A percentile compares a stretch with the other conserved stretches of the same genome.
These are phyloP conservation scores for Beauveria pseudobassiana DNA, from an alignment of 2,329 filamentous ascomycete genomes.

Conservation along the genomic window DNA sequence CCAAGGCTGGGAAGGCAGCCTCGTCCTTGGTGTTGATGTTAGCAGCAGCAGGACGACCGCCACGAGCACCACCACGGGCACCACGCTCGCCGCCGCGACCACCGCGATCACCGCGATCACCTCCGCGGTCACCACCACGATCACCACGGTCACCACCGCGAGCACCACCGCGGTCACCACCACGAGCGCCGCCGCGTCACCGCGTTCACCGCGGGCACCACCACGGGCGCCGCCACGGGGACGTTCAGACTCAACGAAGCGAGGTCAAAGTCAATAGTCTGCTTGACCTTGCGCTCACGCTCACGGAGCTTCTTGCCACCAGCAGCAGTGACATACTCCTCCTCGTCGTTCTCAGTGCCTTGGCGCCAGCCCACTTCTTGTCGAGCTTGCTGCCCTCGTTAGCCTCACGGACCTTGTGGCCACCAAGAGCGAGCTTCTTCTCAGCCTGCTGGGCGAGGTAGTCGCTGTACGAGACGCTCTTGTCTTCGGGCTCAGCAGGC, in stretches of 20 bases:
- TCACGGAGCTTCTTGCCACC: conserved; percentile 75
- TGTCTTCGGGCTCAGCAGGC: conserved; percentile 66
- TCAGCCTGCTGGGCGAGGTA: conserved; percentile 68
- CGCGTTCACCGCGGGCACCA: conserved; percentile 45
- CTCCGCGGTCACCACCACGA: conserved; percentile 31
- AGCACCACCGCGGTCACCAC: conserved; percentile 35
- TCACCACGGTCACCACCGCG: conserved; percentile 30
- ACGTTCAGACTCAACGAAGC: conserved; percentile 65
- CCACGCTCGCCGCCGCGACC: conserved; percentile 31
- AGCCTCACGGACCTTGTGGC: conserved; percentile 67
- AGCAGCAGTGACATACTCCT: conserved; percentile 69
- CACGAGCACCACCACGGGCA: conserved; percentile 26
- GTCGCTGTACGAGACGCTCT: conserved; percentile 81
- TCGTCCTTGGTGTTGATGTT: conserved; percentile 51
- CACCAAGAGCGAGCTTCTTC: conserved; percentile 69
- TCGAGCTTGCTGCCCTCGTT: conserved; percentile 84
- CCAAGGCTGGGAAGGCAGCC: conserved; percentile 54
- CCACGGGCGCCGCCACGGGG: conserved; percentile 45
- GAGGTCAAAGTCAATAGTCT: conserved; percentile 80
- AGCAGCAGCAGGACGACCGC: conserved; percentile 37
- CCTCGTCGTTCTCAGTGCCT: conserved; percentile 59
- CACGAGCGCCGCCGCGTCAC: conserved; percentile 40
- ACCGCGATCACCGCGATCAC: conserved; percentile 34
- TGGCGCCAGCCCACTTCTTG: conserved; percentile 91
- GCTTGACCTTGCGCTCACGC: conserved; percentile 89